Base-by-base conservation (phyloP, 2,329 filamentous ascomycete genomes). In the Colletotrichum liriopes region DNA sequence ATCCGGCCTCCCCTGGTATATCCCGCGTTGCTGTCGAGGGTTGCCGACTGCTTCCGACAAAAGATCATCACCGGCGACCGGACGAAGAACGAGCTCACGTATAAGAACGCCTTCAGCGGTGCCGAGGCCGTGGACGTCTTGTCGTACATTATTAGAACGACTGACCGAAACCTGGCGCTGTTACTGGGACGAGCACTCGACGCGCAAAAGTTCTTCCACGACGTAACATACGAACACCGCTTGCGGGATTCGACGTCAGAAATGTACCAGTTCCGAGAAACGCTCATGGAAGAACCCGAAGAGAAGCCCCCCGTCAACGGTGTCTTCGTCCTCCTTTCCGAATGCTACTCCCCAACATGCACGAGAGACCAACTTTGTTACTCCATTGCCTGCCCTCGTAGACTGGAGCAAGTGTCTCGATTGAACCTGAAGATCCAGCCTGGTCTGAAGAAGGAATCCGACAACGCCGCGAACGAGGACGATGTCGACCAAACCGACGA, bases 121-220 rank as follows among this genome's bases (percentile, higher is more conserved):
- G 93, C 94, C 32, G 96, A 99, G 81, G 96, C 96, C 26, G 96
- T 99, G 26, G 96, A 99, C 81, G 89, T 98, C 71, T 93, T 99
- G 75, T 94, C 94, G 1, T 97, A 97, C 79, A 98, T 99, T 76
- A 98, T 99, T 82, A 93, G 97, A 79, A 99, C 96, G 1, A 98
- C 94, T 0, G 96, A 99, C 82, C 91, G 96, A 71, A 99, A 99
- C 80, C 86, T 99, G 73, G 96, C 96, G 14, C 86, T 99, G 60
- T 89, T 99, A 12, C 86, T 99, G 20, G 96, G 96, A 74, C 91
- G 96, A 79, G 95, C 96, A 52, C 86, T 99, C 73, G 96, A 99
- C 83, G 96, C 96, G 32, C 96, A 99, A 80, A 98, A 98, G 81
- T 98, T 98, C 85, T 99, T 99, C 81, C 96, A 99, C 84, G 96